Conservation (phyloP, 768 basidiomycete genomes). For the Pleurotus pulmonarius region DNA sequence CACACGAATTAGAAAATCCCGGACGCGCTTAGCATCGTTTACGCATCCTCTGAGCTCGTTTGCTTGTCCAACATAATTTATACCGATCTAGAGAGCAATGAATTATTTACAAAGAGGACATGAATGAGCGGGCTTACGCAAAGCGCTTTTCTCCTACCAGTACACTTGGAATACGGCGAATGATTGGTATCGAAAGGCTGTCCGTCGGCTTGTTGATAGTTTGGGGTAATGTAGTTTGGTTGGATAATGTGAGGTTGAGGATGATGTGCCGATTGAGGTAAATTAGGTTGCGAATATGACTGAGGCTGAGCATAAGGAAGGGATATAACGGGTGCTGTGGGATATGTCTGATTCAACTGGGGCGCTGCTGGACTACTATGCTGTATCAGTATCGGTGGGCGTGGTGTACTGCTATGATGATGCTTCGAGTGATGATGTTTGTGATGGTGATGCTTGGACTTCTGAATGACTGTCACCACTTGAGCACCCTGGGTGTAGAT, state of each 20-base stretch:
- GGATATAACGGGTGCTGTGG: not conserved
- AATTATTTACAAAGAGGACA: slow-evolving; percentile 8
- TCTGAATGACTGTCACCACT: not conserved
- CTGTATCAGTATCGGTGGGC: not conserved
- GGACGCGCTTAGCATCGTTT: slow-evolving; percentile 74
- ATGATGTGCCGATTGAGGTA: not conserved
- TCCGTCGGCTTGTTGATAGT: slow-evolving; percentile 3
- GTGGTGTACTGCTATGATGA: slow-evolving; percentile 3
- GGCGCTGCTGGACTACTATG: slow-evolving; percentile 1
- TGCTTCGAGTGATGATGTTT: slow-evolving; percentile 3
- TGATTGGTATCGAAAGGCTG: not conserved
- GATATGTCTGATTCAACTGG: not conserved
- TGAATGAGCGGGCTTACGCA: slow-evolving; percentile 47
- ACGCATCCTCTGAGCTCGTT: slow-evolving; percentile 72
- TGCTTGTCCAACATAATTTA: slow-evolving; percentile 67
- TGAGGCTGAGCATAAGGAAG: not conserved
- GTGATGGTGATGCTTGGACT: not conserved
- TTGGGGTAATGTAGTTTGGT: not conserved
- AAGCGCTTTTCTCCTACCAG: slow-evolving; percentile 74
- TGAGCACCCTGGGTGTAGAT: not conserved
- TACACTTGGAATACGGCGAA: slow-evolving; percentile 79
- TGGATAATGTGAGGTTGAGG: not conserved
- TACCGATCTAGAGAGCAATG: slow-evolving; percentile 54
- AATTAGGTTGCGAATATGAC: not conserved
- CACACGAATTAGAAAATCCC: slow-evolving; percentile 53